Base-by-base conservation (phyloP, 176 grass and related monocot species). In the Thalia dealbata region DNA sequence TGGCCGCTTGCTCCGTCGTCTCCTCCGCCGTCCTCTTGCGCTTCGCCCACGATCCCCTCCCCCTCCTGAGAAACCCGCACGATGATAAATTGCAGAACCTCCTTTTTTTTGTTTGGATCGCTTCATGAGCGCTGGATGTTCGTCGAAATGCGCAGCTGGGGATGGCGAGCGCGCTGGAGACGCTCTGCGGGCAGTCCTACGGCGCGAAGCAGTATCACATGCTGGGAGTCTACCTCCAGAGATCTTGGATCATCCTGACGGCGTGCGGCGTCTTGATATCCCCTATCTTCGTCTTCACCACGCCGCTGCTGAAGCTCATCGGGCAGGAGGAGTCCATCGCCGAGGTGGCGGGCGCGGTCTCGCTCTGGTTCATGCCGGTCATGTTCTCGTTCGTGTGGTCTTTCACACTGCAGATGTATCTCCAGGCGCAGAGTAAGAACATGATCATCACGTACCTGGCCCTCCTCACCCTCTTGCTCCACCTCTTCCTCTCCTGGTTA, bases 391-490 rank as follows among this genome's bases (percentile, higher is more conserved):
- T 59, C 12, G 73, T 80, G 32, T 92, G 75, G 77, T 10, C 59
- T 18, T 92, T 88, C 87, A 83, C 89, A 16, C 80, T 91, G 18
- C 93, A 92, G 75, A 92, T 87, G 89, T 92, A 84, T 76, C 87
- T 97, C 14, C 93, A 97, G 64, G 75, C 87, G 19, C 93, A 92
- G 75, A 88, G 82, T 81, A 97, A 85, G 80, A 91, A 92, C 65
- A 2, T 78, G 11, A 83, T 92, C 73, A 85, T 92, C 78, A 84
- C 85, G 5, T 88, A 86, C 71, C 77, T 92, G 7, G 87, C 89
- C 22, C 10, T 90, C 45, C 70, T 85, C 56, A 87, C 68, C n/a
- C 79, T 97, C 22, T 81, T 8, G 10, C 72, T 90, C 46, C 87
- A 97, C 78, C 13, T 97, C n/a, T 21, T 42, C 61, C 62, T 97